Evolutionary conservation across 2,329 filamentous ascomycete species (phyloP).

Genomic region (Acrodontium crateriforme): DNA sequence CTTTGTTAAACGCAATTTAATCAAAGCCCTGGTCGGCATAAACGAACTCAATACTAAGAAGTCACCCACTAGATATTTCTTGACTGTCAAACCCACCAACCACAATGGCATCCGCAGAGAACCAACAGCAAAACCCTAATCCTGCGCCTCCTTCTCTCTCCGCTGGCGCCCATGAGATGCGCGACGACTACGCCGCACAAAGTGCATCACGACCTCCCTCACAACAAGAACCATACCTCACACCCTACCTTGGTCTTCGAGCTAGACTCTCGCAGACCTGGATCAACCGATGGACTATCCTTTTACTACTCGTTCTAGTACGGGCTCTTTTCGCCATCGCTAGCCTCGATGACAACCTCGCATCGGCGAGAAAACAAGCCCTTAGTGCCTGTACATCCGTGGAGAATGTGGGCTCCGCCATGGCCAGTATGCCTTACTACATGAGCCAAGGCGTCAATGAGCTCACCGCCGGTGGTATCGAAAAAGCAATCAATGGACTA

Average conservation of each 20-base stretch:
- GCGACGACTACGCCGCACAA: constrained; percentile 44
- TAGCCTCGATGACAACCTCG: constrained; percentile 59
- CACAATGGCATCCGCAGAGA: constrained; percentile 36
- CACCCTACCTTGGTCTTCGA: constrained; percentile 81
- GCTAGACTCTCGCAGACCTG: constrained; percentile 88
- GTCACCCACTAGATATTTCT: constrained; percentile 11
- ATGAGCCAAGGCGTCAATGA: constrained; percentile 80
- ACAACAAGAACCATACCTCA: constrained; percentile 56
- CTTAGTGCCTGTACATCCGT: constrained; percentile 82
- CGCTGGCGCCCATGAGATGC: constrained; percentile 48
- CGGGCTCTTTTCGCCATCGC: constrained; percentile 65
- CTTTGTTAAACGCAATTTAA: no score
- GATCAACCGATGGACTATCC: constrained; percentile 94
- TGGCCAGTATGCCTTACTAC: constrained; percentile 98
- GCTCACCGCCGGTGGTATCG: constrained; percentile 65
- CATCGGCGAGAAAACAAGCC: constrained; percentile 63
- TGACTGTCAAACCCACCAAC: constrained; percentile 14
- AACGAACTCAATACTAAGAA: no score
- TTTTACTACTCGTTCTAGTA: constrained; percentile 72
- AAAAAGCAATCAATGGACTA: constrained; percentile 65
- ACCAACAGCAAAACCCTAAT: constrained; percentile 41
- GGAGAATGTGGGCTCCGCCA: constrained; percentile 80
- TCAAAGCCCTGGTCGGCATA: no score
- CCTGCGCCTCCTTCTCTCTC: constrained; percentile 44
- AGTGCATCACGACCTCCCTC: constrained; percentile 42